Evolutionary conservation across 75 land plant species (phyloP), one percentile per base, ranked within the genome.

Genomic region (Selaginella moellendorffii): DNA sequence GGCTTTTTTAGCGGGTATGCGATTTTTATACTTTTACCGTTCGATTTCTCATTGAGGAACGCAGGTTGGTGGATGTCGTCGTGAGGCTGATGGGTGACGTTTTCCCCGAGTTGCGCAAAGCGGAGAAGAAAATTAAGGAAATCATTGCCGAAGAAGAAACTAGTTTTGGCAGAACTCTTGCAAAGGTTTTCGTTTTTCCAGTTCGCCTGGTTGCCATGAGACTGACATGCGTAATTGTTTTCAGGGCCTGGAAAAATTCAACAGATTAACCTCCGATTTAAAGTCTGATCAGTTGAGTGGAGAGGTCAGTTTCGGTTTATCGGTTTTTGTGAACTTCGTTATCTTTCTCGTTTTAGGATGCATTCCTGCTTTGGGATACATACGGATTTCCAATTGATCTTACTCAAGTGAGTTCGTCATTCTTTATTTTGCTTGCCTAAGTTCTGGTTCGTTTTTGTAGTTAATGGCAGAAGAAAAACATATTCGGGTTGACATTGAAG

Each of bases 401-500:
- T 5, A 91, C 93, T 60, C 95, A 91, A 84, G 97, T 88, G 28
- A 64, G 54, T 24, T 70, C 17, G 8, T 19, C 23, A 19, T 5
- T 36, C 46, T 36, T 36, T 36, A 36, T 5, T 36, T 5, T 36
- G 46, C n/a, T 36, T 5, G 46, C 46, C 14, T 5, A 36, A 36
- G 5, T 14, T 5, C 46, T 36, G 46, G 46, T 63, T 62, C 18
- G 28, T 27, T 67, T 1, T 26, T 30, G 53, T 68, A 88, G 97
- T 68, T 91, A 52, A 91, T 91, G 97, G 97, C 97, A 20, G 97
- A 91, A 63, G 97, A 91, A 81, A 77, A 69, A 72, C 85, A 84
- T 26, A 65, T 91, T 31, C 28, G 31, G 10, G 88, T 91, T 58
- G 97, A 91, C 66, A 67, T 81, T 29, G 80, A 82, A 8, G 97